Evolutionary conservation across 495 filamentous ascomycete species (phyloP), one percentile per base, ranked within the genome.

Genomic region (Lasiosphaeria hispida): DNA sequence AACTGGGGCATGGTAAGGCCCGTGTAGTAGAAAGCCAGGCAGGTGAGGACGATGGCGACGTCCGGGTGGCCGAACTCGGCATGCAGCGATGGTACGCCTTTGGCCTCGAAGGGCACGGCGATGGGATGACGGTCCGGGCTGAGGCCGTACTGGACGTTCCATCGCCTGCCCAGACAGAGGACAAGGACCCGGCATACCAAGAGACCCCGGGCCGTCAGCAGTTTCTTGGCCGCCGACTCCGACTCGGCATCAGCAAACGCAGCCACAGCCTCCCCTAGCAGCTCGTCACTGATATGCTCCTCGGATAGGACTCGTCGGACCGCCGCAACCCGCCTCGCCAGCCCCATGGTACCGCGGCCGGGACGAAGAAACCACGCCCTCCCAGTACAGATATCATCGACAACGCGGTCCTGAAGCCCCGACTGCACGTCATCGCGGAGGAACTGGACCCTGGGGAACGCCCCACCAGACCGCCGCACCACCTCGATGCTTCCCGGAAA

Each of bases 131-230:
- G 61, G 15, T 50, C 45, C 17, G 73, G 73, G 38, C 72, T 66
- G 13, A 76, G 55, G 1, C 73, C 73, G 57, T 74, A 76, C 39
- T 74, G 68, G 3, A 76, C 69, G 58, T 75, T 76, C 71, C 69
- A 76, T 44, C 73, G 52, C 60, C 74, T 75, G 51, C 72, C 72
- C 7, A 76, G 61, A 11, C 60, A 62, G 23, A 71, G 59, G 37
- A 76, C 30, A 18, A 76, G 61, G 40, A 77, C 72, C 30, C 66
- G 59, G 55, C 74, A 67, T 30, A 69, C 51, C 3, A 76, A 59
- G 8, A 76, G 59, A 33, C 73, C 73, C 10, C 73, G 66, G 0
- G 72, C 48, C 37, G 70, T 63, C 53, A 45, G 15, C 7, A 55
- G 18, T 30, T 55, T 55, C 39, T 55, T 30, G 30, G 11, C 40